Conservation (phyloP, 2,329 filamentous ascomycete genomes). For the Sordariomycetes sp. region DNA sequence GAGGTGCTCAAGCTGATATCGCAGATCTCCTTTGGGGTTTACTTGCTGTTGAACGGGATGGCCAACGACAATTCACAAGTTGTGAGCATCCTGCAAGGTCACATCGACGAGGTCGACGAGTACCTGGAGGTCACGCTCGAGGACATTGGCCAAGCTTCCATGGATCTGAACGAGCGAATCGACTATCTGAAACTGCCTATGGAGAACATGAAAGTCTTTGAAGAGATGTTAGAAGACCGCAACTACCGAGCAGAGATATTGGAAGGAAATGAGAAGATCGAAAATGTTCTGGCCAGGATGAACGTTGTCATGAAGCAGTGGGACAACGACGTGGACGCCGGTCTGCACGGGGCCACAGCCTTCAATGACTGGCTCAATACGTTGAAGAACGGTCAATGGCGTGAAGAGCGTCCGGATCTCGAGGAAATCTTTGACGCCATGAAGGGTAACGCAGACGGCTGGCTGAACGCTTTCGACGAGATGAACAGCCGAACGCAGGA, state of each 20-base stretch:
- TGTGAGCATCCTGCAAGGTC: constrained; percentile 77
- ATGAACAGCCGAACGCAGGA: constrained; percentile 64
- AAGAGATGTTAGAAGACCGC: constrained; percentile 78
- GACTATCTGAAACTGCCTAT: constrained; percentile 75
- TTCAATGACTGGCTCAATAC: constrained; percentile 67
- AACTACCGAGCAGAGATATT: constrained; percentile 75
- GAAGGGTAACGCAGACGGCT: constrained; percentile 86
- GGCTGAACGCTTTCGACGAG: constrained; percentile 71
- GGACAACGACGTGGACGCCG: constrained; percentile 70
- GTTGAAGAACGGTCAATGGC: constrained; percentile 52
- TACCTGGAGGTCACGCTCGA: constrained; percentile 82
- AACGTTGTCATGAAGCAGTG: constrained; percentile 67
- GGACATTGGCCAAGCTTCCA: constrained; percentile 69
- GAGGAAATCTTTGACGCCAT: constrained; percentile 77
- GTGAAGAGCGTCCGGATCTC: constrained; percentile 52
- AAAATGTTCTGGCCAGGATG: constrained; percentile 78
- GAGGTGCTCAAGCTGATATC: constrained; percentile 84
- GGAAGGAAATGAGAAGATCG: constrained; percentile 82
- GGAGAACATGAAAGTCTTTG: constrained; percentile 73
- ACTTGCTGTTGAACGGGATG: constrained; percentile 73
- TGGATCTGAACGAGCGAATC: constrained; percentile 73
- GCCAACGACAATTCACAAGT: constrained; percentile 87
- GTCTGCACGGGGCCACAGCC: constrained; percentile 64
- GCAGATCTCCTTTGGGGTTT: constrained; percentile 89
- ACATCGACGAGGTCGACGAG: constrained; percentile 89